Evolutionary conservation across 1,284 basidiomycete species (phyloP), one percentile per base, ranked within the genome.

Genomic region (Vanrija humicola): DNA sequence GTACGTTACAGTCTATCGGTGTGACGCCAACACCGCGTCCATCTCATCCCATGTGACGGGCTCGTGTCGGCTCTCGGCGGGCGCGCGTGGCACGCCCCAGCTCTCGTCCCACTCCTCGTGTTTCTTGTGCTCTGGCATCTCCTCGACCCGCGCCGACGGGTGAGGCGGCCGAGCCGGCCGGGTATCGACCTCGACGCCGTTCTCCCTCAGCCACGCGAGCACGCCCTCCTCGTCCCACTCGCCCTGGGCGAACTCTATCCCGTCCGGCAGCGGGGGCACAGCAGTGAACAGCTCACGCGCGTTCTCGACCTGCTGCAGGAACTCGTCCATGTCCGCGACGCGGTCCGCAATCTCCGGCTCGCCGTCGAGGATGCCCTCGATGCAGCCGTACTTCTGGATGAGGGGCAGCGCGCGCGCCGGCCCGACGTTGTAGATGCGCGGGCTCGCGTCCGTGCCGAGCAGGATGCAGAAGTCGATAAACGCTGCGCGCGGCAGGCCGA

Each of bases 391-490:
- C 61, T 82, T 73, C 45, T 80, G 79, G 48, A 95, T 87, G 56
- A 88, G 83, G 59, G 82, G 83, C 65, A 87, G 82, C 0, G 89
- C 89, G 1, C 83, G 84, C 0, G 75, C 70, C 0, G 90, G 89
- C 0, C 91, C 91, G 4, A 94, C 77, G 51, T 86, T 84, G 55
- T 82, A 85, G 61, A 95, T 87, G 1, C 90, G 83, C 44, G 85
- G 82, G 0, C 88, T 86, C 63, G 94, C 93, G 73, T 95, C 91
- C 0, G 91, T 95, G 5, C 91, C 91, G 14, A 91, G 81, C 3
- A 95, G 80, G 43, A 95, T 81, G 1, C 83, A 85, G 70, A 92
- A 90, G 75, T 94, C 92, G 65, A 92, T 74, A 71, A 83, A 93
- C 50, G 81, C 69, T 0, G 78, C 66, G 4, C 78, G 79, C 52